Base-by-base conservation (phyloP, 2,329 filamentous ascomycete genomes). In the Aspergillus proliferans region DNA sequence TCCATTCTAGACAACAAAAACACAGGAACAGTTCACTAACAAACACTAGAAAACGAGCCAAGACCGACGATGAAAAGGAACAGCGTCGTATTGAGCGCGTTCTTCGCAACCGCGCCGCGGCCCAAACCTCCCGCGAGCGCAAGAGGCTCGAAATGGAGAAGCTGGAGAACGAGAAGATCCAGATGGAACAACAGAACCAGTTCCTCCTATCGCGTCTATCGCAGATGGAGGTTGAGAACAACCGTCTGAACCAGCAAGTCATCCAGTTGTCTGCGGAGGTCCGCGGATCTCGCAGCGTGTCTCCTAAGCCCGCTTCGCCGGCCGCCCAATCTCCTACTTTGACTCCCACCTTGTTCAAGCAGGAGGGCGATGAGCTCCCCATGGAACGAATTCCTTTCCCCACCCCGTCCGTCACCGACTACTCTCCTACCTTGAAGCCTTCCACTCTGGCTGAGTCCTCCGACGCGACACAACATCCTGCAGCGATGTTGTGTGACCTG, bases 401-500 rank as follows among this genome's bases (percentile, higher is more conserved):
- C 0, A 67, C 68, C 39, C 68, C 68, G 5, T 67, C 69, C 47
- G 51, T 65, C 36, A 61, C 62, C 58, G 67, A 69, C 51, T 68
- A 66, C 61, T 70, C 69, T 19, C 67, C 69, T 34, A 71, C 62
- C 47, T 59, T 68, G 51, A 66, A 67, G 57, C 65, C 67, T 58
- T 67, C 67, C 58, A 68, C 65, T 67, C 69, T 72, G 66, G 70
- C 71, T 70, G 69, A 75, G 76, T 81, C 85, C 75, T 80, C 87
- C 83, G 88, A 94, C 81, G 76, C 83, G 93, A 93, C 91, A 96
- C 93, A 96, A 96, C 91, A 94, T 95, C 91, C 93, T 97, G 93
- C 93, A 81, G 93, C 82, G 91, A 86, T 96, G 92, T 96, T 97
- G 93, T 97, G 86, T 74, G 93, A 95, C 93, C 93, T 95, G 93